Evolutionary conservation across 257 asterid species (phyloP), one percentile per base, ranked within the genome.

Genomic region (Ehretia macrophylla): DNA sequence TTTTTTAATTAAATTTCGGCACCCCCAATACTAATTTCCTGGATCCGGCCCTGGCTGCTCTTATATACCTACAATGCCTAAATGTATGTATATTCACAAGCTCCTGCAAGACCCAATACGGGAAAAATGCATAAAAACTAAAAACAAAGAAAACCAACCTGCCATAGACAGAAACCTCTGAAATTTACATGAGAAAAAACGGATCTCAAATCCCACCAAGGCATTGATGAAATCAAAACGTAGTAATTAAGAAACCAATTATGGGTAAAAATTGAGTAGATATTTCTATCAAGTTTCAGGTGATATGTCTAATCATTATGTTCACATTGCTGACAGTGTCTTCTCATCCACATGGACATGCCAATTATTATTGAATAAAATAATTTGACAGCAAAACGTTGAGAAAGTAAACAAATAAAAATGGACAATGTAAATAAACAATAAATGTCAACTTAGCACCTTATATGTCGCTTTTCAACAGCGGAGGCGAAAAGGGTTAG

Each of bases 161-260:
- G 75, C 48, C 64, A 32, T 44, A 45, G 47, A 17, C 68, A 44
- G 63, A 58, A 59, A 48, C 69, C 66, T 64, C 80, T 50, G 66
- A 62, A 79, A 75, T 67, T 59, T 50, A 60, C 70, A 61, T 60
- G 44, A 60, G 60, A 55, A 27, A 59, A 71, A 42, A 56, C 53
- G 62, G 83, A 67, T 77, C 81, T 69, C 45, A 68, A 71, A 59
- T 66, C 72, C 75, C 70, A 67, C 67, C 73, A 58, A 49, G 77
- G 57, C 88, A 83, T 83, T 42, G 63, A 58, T 8, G 35, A 64
- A 42, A 21, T 58, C 51, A 19, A 54, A 12, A 17, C 23, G 51
- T 27, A 18, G 14, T 13, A 80, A 42, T 59, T 27, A 55, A 62
- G 49, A 59, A 9, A 56, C n/a, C 53, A 70, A 60, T 27, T 52